Conservation (phyloP, 176 grass and related monocot genomes). For the Aegilops speltoides region DNA sequence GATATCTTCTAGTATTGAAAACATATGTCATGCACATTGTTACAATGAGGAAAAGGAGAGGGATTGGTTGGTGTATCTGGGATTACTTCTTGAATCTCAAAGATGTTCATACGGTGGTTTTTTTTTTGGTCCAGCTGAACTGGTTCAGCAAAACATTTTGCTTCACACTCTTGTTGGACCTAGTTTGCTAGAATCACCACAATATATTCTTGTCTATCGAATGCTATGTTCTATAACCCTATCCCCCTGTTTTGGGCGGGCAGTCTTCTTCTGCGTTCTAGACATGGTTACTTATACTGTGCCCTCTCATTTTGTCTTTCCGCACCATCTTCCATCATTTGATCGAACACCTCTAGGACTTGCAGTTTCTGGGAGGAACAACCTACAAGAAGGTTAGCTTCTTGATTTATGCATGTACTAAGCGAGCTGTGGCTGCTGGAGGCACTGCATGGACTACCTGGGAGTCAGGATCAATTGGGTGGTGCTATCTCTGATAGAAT, state of each 20-base stretch:
- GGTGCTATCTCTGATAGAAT: background rate
- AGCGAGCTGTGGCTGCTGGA: background rate
- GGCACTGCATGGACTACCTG: background rate
- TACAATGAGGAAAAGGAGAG: background rate
- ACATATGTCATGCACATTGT: background rate
- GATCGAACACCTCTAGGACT: background rate
- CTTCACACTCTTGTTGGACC: background rate
- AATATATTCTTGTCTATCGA: background rate
- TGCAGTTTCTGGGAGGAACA: background rate
- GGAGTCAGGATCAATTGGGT: background rate
- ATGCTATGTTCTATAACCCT: background rate
- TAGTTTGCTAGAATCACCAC: background rate
- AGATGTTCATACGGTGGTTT: background rate
- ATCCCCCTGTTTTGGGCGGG: background rate
- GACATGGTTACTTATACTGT: background rate
- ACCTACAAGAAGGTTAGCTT: background rate
- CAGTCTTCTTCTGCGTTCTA: background rate
- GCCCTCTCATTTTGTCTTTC: background rate
- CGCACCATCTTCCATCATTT: background rate
- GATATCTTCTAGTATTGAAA: background rate
- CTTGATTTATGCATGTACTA: background rate
- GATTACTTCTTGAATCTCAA: background rate
- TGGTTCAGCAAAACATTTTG: background rate
- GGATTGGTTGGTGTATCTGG: background rate
- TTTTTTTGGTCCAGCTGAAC: background rate